Base-by-base conservation (phyloP, 2,329 filamentous ascomycete species). In the Talaromyces sp. region DNA sequence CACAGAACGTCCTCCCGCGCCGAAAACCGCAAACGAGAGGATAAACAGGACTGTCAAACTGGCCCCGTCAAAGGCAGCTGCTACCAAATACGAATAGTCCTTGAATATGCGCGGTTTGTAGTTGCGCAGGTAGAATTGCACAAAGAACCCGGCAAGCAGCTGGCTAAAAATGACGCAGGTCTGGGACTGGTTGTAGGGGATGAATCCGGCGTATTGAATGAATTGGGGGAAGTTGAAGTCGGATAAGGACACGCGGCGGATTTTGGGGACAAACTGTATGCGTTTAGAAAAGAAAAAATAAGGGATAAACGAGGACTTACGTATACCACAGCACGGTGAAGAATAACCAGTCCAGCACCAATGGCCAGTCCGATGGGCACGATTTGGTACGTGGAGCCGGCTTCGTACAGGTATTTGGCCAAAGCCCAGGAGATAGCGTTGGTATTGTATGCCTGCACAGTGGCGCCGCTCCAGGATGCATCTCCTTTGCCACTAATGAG, bases 21-120 rank as follows among this genome's bases (percentile, higher is more conserved):
- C 82, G 58, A 84, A 83, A 0, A 84, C 82, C 1, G 82, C 81
- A 69, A 84, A 84, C 0, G 81, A 83, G 13, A 84, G 70, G 46
- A 84, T 79, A 57, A 84, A 84, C 2, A 84, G 70, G 0, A 77
- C 78, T 1, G 73, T 70, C 4, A 83, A 72, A 61, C 75, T 77
- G 8, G 77, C 82, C 10, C 82, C 82, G 61, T 84, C 82, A 17
- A 81, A 80, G 0, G 81, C 81, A n/a, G 77, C 81, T 0, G 80
- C 79, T 1, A 84, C 69, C 8, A 84, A 68, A 67, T 84, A 84
- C 19, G 77, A 79, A 65, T 83, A 84, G 61, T 84, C 78, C 66
- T 74, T 80, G 74, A 83, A 84, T 55, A 83, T 73, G 5, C 77
- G 73, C 2, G 82, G 82, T 8, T 70, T 70, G 70, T 82, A 80